Evolutionary conservation across 805 yeast species (phyloP), one percentile per base, ranked within the genome.

Genomic region (Zygosaccharomyces gambellarensis): DNA sequence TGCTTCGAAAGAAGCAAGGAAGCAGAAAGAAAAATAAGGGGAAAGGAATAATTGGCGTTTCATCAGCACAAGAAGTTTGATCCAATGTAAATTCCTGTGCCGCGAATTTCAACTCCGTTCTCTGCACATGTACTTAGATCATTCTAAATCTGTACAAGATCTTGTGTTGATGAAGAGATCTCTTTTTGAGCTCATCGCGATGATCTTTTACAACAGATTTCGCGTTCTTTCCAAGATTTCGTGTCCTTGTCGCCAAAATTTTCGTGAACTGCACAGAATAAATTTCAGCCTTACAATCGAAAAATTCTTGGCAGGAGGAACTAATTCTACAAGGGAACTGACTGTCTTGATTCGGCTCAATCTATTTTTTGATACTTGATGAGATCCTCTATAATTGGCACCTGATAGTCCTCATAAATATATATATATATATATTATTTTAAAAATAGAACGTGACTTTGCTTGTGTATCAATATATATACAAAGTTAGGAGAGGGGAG

Each of bases 1-100:
- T 19, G 17, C 45, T 22, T 34, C 36, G 27, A 42, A 30, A 25
- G 38, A 21, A 14, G 19, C 19, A 17, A 34, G 38, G 10, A 17
- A 21, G 38, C 17, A 32, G 19, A 32, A 17, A 34, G 19, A 21
- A 17, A 2, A 34, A 11, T 9, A 17, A 25, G 9, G 38, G 19
- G 38, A 14, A 21, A 14, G 25, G 17, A 30, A 42, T 14, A 42
- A 42, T 42, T 42, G 45, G 45, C 45, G 45, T 42, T 42, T 42
- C 45, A 39, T 11, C 14, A 23, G 14, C 22, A 6, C 9, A 30
- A 19, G 29, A 22, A 17, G n/a, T 25, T 21, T 21, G 36, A 42
- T 34, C n/a, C 36, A 21, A 23, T 8, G 7, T 30, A 5, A 10
- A 8, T 23, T 3, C 25, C 22, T 42, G 8, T 27, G 14, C 45